Evolutionary conservation across 1,284 basidiomycete genomes (phyloP), one percentile per base, ranked within the genome.

Genomic region (Apiotrichum sp.): DNA sequence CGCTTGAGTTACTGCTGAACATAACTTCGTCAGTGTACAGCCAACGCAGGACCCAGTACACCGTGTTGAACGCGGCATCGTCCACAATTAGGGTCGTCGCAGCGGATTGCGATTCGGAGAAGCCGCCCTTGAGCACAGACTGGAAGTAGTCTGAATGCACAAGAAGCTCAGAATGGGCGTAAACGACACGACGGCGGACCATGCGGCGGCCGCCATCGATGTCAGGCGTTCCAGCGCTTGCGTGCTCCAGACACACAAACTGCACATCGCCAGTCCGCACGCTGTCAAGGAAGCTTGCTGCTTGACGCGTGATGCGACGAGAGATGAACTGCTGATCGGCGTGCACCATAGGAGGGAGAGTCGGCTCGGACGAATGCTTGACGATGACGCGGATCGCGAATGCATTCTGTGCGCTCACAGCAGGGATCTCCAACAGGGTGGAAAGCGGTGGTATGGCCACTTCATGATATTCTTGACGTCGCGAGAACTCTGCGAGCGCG

Each of bases 111-210:
- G 67, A 63, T 71, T 89, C 87, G 5, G 82, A 73, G 67, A 88
- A 91, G 0, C 83, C 81, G 0, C 86, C 87, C 34, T 81, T 78
- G 22, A 92, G 79, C 83, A 90, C 87, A 1, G 86, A 87, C 2
- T 83, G 80, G 67, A 91, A 91, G 66, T 91, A 91, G 51, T 89
- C 87, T 29, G 88, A 78, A 10, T 81, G 80, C 44, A 77, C 82
- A 22, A 91, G 80, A 43, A 90, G 85, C 65, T 87, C 84, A 2
- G 85, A 84, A 72, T 92, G 89, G 0, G 88, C 88, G 72, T 88
- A 91, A 33, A 93, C 82, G 22, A 87, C 55, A 34, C 72, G 58
- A 48, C 72, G 70, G 32, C 66, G 66, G 2, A 55, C 57, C 53
- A 62, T 46, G 16, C 10, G 40, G 10, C 50, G 35, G 40, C 33